Evolutionary conservation across 768 basidiomycete genomes (phyloP).

Genomic region (Dentipellis fragilis): DNA sequence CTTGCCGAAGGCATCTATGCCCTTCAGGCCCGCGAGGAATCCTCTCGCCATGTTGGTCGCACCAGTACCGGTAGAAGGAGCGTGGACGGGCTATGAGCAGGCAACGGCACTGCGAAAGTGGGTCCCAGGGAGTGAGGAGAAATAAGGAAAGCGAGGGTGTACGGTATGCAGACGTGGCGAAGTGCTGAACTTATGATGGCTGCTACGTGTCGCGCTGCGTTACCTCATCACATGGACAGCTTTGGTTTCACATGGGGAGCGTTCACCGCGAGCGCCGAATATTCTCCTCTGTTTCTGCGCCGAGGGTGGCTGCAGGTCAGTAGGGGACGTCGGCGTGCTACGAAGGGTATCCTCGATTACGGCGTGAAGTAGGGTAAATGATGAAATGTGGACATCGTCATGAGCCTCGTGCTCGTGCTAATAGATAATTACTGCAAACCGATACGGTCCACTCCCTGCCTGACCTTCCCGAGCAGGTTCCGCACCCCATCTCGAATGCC

Average conservation of each 20-base stretch:
- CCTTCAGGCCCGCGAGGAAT: conserved; percentile 68
- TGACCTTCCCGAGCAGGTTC: conserved; percentile 82
- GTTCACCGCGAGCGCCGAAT: background rate
- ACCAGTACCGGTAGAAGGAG: conserved; percentile 11
- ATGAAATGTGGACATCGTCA: too few species aligned
- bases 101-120: background rate
- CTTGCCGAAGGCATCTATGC: conserved; percentile 99
- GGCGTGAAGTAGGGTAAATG: background rate
- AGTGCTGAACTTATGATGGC: background rate
- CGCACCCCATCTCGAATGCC: conserved; percentile 84
- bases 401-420: too few species aligned
- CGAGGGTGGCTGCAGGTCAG: background rate
- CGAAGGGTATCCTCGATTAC: background rate
- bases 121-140: background rate
- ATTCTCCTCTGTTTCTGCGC: background rate
- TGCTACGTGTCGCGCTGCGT: conserved; percentile 4
- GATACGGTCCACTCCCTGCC: conserved; percentile 67
- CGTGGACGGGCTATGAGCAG: conserved; percentile 5
- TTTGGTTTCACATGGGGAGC: background rate
- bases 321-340: too few species aligned
- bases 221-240: conserved; percentile 1
- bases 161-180: background rate
- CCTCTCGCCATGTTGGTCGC: conserved; percentile 59
- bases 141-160: background rate
- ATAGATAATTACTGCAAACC: conserved; percentile 20